A percentile compares a stretch with the other conserved stretches of the same genome.
Evolutionary conservation across 2,329 filamentous ascomycete species (phyloP).

Genomic region (Penicillium sumatraense): DNA sequence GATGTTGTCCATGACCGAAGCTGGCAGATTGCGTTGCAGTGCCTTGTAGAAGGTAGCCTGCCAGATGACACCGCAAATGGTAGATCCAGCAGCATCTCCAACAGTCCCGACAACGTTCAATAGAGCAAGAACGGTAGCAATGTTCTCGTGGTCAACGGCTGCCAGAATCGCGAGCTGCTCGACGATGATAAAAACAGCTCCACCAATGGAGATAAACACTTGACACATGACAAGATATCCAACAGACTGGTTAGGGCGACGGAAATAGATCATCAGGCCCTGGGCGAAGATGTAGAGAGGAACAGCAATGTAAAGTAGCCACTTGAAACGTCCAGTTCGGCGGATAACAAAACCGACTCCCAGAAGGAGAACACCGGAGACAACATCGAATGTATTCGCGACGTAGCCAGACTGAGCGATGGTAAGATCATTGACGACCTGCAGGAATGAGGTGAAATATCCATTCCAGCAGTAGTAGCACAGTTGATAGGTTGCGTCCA

Average conservation of each 20-base stretch:
- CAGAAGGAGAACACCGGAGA: constrained; percentile 61
- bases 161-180: constrained; percentile 62
- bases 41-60: constrained; percentile 57
- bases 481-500: constrained; percentile 36
- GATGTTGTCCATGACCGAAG: constrained; percentile 10
- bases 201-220: constrained; percentile 61
- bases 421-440: constrained; percentile 36
- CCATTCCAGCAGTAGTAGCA: constrained; percentile 37
- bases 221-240: constrained; percentile 64
- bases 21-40: constrained; percentile 52
- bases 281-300: constrained; percentile 59
- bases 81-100: constrained; percentile 59
- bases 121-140: constrained; percentile 61
- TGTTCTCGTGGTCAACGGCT: constrained; percentile 59
- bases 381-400: constrained; percentile 58
- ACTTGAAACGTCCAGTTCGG: constrained; percentile 59
- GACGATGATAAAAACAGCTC: constrained; percentile 57
- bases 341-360: constrained; percentile 58
- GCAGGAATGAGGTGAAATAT: constrained; percentile 32
- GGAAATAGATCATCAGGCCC: constrained; percentile 63
- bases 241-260: constrained; percentile 50
- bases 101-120: constrained; percentile 61
- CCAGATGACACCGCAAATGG: constrained; percentile 66
- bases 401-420: constrained; percentile 41
- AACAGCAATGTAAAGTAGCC: constrained; percentile 56